A percentile compares a stretch with the other conserved stretches of the same genome.
Conservation (phyloP, 2,329 filamentous ascomycete genomes). For the Sphaerostilbella broomeana region DNA sequence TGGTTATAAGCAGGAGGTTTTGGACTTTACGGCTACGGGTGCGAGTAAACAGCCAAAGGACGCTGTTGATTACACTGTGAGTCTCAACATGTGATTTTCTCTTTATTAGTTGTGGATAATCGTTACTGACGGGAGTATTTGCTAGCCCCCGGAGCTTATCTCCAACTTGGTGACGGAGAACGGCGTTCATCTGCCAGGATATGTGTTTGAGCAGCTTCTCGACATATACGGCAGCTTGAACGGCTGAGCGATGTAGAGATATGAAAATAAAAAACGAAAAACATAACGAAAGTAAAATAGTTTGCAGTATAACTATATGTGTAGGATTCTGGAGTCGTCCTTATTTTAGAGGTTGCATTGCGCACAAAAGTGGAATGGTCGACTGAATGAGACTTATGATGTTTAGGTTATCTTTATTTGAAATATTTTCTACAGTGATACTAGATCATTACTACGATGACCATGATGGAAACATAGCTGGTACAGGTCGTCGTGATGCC, state of each 20-base stretch:
- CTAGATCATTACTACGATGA: too few species aligned
- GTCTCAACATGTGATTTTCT: slow-evolving; percentile 23
- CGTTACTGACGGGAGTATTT: not conserved
- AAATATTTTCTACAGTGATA: too few species aligned
- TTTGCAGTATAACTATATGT: too few species aligned
- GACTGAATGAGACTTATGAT: too few species aligned
- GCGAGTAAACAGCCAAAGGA: slow-evolving; percentile 41
- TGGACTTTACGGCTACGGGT: slow-evolving; percentile 60
- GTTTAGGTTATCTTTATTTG: too few species aligned
- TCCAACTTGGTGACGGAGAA: slow-evolving; percentile 70
- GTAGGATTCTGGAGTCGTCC: too few species aligned
- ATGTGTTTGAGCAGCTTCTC: slow-evolving; percentile 64
- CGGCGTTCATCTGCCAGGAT: slow-evolving; percentile 62
- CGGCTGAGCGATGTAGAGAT: slow-evolving; percentile 19
- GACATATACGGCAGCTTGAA: slow-evolving; percentile 49
- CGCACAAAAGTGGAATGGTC: too few species aligned
- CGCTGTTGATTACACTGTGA: slow-evolving; percentile 65
- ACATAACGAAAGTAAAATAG: slow-evolving; percentile 1
- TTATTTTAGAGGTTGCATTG: too few species aligned
- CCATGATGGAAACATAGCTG: too few species aligned
- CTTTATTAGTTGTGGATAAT: slow-evolving; percentile 18
- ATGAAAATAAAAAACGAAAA: too few species aligned
- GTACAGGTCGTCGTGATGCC: too few species aligned
- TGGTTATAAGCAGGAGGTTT: slow-evolving; percentile 68
- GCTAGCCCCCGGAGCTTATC: slow-evolving; percentile 59